A percentile compares a stretch with the other conserved stretches of the same genome.
These are phyloP conservation scores for Phytomonas sp. DNA, from an alignment of 208 protist genomes.

Conservation along the genomic window DNA sequence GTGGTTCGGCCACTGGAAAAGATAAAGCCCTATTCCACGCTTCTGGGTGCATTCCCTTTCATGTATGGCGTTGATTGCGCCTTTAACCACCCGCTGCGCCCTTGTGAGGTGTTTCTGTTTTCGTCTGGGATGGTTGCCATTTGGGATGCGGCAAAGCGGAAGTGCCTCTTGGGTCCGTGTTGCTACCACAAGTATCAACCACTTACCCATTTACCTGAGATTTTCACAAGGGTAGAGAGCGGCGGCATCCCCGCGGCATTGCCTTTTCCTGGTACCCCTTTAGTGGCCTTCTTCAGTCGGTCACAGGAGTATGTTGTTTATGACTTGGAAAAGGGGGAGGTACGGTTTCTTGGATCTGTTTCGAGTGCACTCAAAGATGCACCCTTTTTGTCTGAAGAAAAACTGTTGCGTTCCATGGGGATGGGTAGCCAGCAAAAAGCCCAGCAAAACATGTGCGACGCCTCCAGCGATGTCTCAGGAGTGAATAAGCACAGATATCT, in stretches of 20 bases:
- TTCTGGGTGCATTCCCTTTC: conserved; percentile 27
- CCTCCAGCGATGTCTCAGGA: no score
- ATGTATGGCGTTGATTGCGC: conserved; percentile 32
- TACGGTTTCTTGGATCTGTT: no score
- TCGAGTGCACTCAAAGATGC: no score
- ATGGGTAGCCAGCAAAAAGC: no score
- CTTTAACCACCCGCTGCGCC: conserved; percentile 36
- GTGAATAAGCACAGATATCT: no score
- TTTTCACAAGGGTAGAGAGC: no score
- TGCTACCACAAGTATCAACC: neutral
- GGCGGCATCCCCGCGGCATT: conserved; percentile 6
- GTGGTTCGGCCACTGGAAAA: conserved; percentile 8
- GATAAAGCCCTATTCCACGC: neutral
- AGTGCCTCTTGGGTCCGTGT: conserved; percentile 28
- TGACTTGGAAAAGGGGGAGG: conserved; percentile 16
- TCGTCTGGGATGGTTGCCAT: conserved; percentile 25
- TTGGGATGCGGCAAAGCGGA: conserved; percentile 34
- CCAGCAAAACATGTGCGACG: no score
- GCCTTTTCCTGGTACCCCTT: conserved; percentile 33
- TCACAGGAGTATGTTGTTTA: conserved; percentile 28
- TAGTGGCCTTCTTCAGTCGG: conserved; percentile 36
- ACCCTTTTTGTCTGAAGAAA: no score
- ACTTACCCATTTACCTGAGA: no score
- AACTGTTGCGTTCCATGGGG: no score
- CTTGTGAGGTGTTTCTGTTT: conserved; percentile 36